Base-by-base conservation (phyloP, 805 yeast genomes). In the Yarrowia yakushimensis region DNA sequence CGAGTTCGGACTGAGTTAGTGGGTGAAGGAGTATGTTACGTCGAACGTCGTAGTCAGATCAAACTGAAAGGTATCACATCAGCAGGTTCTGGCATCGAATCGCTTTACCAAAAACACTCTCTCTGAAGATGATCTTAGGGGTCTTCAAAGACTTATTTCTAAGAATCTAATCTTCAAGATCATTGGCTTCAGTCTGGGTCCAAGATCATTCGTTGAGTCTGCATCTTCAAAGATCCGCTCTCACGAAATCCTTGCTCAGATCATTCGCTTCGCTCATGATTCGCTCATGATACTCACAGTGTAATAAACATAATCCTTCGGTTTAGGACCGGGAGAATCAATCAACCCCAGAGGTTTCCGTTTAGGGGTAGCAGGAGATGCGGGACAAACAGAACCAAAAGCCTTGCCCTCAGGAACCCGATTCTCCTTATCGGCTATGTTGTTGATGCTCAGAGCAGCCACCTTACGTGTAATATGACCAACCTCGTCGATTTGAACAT, bases 1-100 rank as follows among this genome's bases (percentile, higher is more conserved):
- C 59, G 4, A 52, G 33, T 52, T 52, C 59, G 30, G 59, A 34
- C 59, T 52, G 23, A 9, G 59, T 52, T 52, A 52, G 59, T n/a
- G n/a, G n/a, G n/a, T n/a, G n/a, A n/a, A n/a, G n/a, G n/a, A n/a
- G n/a, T n/a, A n/a, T n/a, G n/a, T n/a, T n/a, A n/a, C n/a, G n/a
- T n/a, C n/a, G n/a, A n/a, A n/a, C n/a, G n/a, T n/a, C n/a, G n/a
- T n/a, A n/a, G n/a, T n/a, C n/a, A n/a, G n/a, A n/a, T n/a, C n/a
- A n/a, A n/a, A n/a, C n/a, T n/a, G n/a, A n/a, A n/a, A n/a, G n/a
- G n/a, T n/a, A n/a, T n/a, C n/a, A n/a, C n/a, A n/a, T n/a, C n/a
- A n/a, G n/a, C n/a, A n/a, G n/a, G n/a, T n/a, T n/a, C n/a, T n/a
- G n/a, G n/a, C n/a, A n/a, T n/a, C n/a, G n/a, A n/a, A n/a, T n/a